phyloP scores from a whole-genome alignment of 202 grass and related monocot genomes.

The Brachypodium distachyon region DNA sequence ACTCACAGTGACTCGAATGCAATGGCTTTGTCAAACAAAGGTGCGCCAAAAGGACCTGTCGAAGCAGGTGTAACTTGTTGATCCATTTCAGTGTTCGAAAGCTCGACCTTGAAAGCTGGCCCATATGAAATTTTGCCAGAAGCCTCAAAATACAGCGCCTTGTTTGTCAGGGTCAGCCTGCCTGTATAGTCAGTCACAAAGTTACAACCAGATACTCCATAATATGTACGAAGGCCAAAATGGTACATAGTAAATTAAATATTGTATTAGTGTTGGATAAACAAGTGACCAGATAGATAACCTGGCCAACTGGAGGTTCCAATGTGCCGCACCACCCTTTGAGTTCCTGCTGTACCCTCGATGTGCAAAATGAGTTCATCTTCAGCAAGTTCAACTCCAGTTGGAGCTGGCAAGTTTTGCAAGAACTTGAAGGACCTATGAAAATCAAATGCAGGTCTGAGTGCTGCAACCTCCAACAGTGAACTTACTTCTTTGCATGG shows the following conservation, averaged over 20 bases:
- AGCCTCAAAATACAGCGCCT: conserved; percentile 82
- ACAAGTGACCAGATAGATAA: conserved; percentile 20
- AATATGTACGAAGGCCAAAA: background rate
- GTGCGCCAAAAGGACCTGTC: conserved; percentile 84
- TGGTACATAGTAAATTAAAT: background rate
- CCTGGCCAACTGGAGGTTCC: conserved; percentile 73
- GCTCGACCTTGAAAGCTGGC: conserved; percentile 57
- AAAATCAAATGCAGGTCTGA: background rate
- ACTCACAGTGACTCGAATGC: conserved; percentile 70
- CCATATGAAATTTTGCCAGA: conserved; percentile 63
- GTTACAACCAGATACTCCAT: background rate
- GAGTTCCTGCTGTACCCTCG: conserved; percentile 63
- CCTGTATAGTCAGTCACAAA: conserved; percentile 31
- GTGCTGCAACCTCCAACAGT: background rate
- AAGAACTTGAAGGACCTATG: conserved; percentile 59
- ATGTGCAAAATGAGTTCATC: conserved; percentile 82
- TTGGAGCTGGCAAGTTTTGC: conserved; percentile 53
- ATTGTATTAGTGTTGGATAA: background rate
- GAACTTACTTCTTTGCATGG: background rate
- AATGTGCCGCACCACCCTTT: conserved; percentile 71
- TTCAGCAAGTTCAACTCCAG: conserved; percentile 54
- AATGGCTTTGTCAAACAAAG: conserved; percentile 89
- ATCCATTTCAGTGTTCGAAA: conserved; percentile 45
- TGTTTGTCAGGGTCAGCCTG: conserved; percentile 75
- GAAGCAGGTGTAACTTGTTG: conserved; percentile 64